A percentile compares a stretch with the other conserved stretches of the same genome.
Conservation (phyloP, 371 early-diverging fungal species). For the Apophysomyces trapeziformis region DNA sequence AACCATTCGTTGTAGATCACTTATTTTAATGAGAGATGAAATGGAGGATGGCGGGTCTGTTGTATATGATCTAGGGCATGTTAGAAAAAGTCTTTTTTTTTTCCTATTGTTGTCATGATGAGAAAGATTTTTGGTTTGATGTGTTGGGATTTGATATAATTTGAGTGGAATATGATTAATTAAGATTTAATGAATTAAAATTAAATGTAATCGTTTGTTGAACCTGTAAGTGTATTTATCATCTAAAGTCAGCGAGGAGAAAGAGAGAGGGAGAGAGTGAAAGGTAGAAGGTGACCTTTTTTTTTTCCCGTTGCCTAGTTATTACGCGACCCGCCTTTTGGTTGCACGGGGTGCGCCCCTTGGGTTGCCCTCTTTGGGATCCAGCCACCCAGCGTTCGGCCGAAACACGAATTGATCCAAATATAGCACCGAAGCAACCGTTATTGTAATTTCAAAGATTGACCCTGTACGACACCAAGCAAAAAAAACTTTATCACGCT, state of each 20-base stretch:
- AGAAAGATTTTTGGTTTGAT: too few relatives aligned
- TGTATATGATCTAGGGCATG: too few relatives aligned
- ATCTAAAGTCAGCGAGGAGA: conserved; percentile 1
- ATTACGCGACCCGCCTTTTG: neutral
- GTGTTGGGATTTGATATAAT: too few relatives aligned
- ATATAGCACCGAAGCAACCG: conserved; percentile 13
- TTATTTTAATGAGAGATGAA: too few relatives aligned
- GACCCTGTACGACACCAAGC: conserved; percentile 5
- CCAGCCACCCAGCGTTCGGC: conserved; percentile 7
- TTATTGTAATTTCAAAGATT: conserved; percentile 8
- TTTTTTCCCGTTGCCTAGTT: neutral
- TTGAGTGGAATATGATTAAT: neutral
- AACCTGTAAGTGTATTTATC: neutral
- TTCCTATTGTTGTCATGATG: too few relatives aligned
- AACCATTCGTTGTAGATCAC: too few relatives aligned
- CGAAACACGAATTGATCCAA: conserved; percentile 6
- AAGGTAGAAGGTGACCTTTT: too few relatives aligned
- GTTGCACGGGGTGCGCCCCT: conserved; percentile 4
- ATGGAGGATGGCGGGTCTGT: too few relatives aligned
- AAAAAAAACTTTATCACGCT: conserved; percentile 7
- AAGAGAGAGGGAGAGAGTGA: too few relatives aligned
- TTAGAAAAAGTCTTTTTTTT: too few relatives aligned
- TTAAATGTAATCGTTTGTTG: neutral
- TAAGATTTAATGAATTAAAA: neutral
- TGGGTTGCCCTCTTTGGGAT: conserved; percentile 4